Evolutionary conservation across 306 rosid genomes (phyloP).

Genomic region (Prunus salicina): DNA sequence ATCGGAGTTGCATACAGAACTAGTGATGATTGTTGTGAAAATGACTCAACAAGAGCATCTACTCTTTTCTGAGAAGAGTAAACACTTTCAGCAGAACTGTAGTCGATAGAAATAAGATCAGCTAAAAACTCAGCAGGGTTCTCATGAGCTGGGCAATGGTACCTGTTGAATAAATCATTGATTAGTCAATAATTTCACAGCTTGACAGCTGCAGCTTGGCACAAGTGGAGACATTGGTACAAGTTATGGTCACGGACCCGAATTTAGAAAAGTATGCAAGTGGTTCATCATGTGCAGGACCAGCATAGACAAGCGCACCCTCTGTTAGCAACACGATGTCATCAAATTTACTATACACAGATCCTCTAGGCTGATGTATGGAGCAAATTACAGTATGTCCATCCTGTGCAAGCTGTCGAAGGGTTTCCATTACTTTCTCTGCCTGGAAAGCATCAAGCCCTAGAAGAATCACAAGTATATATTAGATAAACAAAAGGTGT

Average conservation of each 20-base stretch:
- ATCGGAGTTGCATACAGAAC: conserved; percentile 74
- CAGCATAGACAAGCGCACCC: conserved; percentile 88
- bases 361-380: conserved; percentile 90
- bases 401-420: conserved; percentile 78
- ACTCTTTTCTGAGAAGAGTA: conserved; percentile 72
- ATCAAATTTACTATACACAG: conserved; percentile 79
- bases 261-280: conserved; percentile 72
- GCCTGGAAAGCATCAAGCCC: conserved; percentile 99
- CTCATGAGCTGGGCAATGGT: conserved; percentile 75
- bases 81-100: conserved; percentile 84
- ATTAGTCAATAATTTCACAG: conserved; percentile 26
- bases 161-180: conserved; percentile 51
- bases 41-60: conserved; percentile 78
- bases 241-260: conserved; percentile 57
- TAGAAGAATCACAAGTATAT: conserved; percentile 35
- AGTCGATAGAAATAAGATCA: conserved; percentile 92
- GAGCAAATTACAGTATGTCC: conserved; percentile 97
- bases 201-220: conserved; percentile 8
- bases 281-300: conserved; percentile 74
- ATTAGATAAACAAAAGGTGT: background rate
- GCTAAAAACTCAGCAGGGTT: conserved; percentile 95
- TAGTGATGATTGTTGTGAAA: conserved; percentile 54
- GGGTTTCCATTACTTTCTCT: conserved; percentile 90
- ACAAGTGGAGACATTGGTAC: background rate
- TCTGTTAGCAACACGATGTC: conserved; percentile 85